Evolutionary conservation across 306 rosid genomes (phyloP).

Genomic region (Alnus glutinosa): DNA sequence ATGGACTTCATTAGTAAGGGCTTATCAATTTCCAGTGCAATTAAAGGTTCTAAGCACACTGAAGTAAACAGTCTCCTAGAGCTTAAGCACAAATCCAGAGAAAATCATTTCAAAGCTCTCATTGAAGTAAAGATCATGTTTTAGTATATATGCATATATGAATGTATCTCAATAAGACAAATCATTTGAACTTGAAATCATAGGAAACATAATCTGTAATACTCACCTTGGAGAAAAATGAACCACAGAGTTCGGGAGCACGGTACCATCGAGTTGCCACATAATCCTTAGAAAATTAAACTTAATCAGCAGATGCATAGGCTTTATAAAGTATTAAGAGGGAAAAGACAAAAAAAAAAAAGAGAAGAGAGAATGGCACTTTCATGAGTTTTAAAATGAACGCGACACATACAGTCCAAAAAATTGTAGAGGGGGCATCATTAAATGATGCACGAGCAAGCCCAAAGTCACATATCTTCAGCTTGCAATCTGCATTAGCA

Average conservation of each 20-base stretch:
- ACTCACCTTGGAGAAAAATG: constrained; percentile 64
- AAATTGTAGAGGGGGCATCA: constrained; percentile 63
- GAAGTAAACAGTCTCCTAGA: neutral
- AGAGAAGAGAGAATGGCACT: neutral
- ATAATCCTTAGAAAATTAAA: constrained; percentile 51
- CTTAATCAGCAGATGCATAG: constrained; percentile 5
- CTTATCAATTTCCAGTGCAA: neutral
- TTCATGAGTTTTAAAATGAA: neutral
- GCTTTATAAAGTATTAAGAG: neutral
- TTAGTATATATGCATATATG: neutral
- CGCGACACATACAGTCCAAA: constrained; percentile 63
- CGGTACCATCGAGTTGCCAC: constrained; percentile 82
- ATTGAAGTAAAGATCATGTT: neutral
- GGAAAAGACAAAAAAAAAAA: neutral
- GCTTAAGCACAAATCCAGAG: neutral
- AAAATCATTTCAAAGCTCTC: too few species aligned
- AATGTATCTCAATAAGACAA: neutral
- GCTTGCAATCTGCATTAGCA: constrained; percentile 75
- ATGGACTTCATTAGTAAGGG: neutral
- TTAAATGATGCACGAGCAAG: constrained; percentile 63
- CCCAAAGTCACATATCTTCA: constrained; percentile 71
- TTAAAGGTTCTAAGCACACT: neutral
- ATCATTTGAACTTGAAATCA: neutral
- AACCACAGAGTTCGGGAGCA: constrained; percentile 79
- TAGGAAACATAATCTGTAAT: neutral